These are phyloP conservation scores for Diaporthe humulicola DNA, from an alignment of 2,329 filamentous ascomycete genomes.

Conservation along the genomic window DNA sequence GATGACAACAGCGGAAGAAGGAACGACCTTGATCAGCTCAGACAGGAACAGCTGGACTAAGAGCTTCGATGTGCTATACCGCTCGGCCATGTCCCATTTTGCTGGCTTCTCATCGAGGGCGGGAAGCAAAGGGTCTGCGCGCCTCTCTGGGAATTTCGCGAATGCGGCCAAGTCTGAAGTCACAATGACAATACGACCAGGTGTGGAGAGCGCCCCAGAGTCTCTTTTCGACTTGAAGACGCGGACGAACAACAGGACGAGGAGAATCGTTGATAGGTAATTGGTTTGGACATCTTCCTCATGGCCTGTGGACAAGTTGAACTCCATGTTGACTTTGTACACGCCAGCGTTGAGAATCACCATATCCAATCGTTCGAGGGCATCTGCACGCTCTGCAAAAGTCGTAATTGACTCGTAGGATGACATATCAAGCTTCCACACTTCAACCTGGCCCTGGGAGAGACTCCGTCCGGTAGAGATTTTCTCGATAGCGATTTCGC, in stretches of 20 bases:
- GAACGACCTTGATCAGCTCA: slow-evolving; percentile 47
- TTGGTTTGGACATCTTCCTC: slow-evolving; percentile 32
- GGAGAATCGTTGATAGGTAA: slow-evolving; percentile 30
- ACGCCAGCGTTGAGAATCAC: slow-evolving; percentile 32
- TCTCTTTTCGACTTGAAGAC: not conserved
- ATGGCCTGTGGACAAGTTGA: slow-evolving; percentile 25
- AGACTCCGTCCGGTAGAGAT: slow-evolving; percentile 40
- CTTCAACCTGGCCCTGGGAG: slow-evolving; percentile 48
- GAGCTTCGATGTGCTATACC: slow-evolving; percentile 45
- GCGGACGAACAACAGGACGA: not conserved
- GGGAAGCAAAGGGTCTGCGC: slow-evolving; percentile 39
- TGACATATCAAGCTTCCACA: slow-evolving; percentile 54
- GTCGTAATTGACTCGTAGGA: slow-evolving; percentile 49
- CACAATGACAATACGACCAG: slow-evolving; percentile 36
- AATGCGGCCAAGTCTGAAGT: slow-evolving; percentile 44
- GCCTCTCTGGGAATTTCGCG: slow-evolving; percentile 41
- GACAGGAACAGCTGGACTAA: slow-evolving; percentile 51
- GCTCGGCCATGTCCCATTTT: slow-evolving; percentile 40
- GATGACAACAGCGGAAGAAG: slow-evolving; percentile 41
- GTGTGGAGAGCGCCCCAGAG: not conserved
- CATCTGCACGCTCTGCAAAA: not conserved
- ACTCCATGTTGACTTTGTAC: not conserved
- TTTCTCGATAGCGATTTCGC: slow-evolving; percentile 3
- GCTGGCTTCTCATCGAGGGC: slow-evolving; percentile 39
- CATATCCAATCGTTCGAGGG: not conserved